Evolutionary conservation across 129 eudicot species (phyloP), one percentile per base, ranked within the genome.

Genomic region (Escallonia herrerae): DNA sequence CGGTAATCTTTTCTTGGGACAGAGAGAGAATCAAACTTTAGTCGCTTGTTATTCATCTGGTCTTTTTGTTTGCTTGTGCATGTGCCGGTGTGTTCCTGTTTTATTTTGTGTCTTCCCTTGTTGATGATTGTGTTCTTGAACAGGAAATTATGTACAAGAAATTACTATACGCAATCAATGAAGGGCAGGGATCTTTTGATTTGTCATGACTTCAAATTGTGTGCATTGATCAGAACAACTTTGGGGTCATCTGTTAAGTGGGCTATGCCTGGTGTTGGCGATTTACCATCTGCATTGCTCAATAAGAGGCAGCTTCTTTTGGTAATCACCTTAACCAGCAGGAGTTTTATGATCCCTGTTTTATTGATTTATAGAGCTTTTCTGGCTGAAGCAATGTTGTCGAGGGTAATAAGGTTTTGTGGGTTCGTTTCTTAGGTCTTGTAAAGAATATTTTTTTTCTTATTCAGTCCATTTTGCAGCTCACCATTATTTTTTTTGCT

Each of bases 171-270:
- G 97, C 97, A 14, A 89, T 89, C 8, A 86, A 59, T 56, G 97
- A 94, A 82, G 99, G 99, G 7, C 97, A 94, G 50, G 99, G 97
- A 74, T 94, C 99, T 9, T 94, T 89, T 63, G 99, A 89, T 86
- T 84, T 94, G 82, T 94, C 97, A 56, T 94, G 87, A 89, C 79
- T 64, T 54, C 56, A 55, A 72, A 68, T 47, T 70, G 82, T 70
- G 81, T 71, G 71, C 63, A 75, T 74, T 66, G 70, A 63, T 48
- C 8, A 64, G 60, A 57, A 54, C 54, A 53, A 44, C 69, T 70
- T n/a, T 62, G 54, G 63, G 61, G 40, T 61, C 46, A 44, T 46
- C 60, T 65, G 39, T 5, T 60, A 52, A 64, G 55, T 70, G 72
- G 68, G 66, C 52, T 22, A 50, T 50, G 46, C 56, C 8, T 56